Base-by-base conservation (phyloP, 2,329 filamentous ascomycete species). In the Trichoderma polysporum region DNA sequence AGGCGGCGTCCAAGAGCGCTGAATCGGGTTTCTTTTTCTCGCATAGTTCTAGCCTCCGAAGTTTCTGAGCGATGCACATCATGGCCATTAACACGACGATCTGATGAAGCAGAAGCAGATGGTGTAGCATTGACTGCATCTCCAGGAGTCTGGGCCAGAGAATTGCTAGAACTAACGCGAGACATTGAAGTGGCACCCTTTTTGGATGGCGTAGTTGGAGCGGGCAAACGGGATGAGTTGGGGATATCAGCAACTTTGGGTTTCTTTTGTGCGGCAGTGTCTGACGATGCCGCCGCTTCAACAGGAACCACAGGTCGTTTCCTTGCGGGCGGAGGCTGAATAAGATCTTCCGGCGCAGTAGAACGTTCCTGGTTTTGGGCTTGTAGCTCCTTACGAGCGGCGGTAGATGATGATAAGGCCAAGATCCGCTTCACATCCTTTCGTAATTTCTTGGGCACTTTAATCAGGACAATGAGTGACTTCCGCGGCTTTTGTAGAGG, bases 131-230 rank as follows among this genome's bases (percentile, higher is more conserved):
- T 80, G 56, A 78, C 78, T 2, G 77, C 71, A 8, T 82, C 82
- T 22, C 83, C 82, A 0, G 85, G 85, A 0, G 85, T 87, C 49
- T 82, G 78, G 8, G 79, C 81, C 68, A 83, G 78, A 0, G 85
- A 87, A 71, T 83, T 85, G 73, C 76, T 85, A 1, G 85, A 86
- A 59, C 83, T 79, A 37, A 82, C 84, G 4, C 85, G 82, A 5
- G 81, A 84, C 84, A 86, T 86, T 65, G 83, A 75, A 1, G 80
- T 78, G 15, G 82, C 78, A 1, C 79, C 76, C 65, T 80, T 85
- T 69, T 82, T 86, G 10, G 84, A 81, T 0, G 85, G 85, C 0
- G 85, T 87, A 2, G 82, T 81, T 0, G 84, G 84, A 1, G 77
- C 74, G 15, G 78, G 71, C 15, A 78, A 71, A 56, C 78, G 75